Base-by-base conservation (phyloP, 2,329 filamentous ascomycete species). In the Raffaelea deltoideospora region DNA sequence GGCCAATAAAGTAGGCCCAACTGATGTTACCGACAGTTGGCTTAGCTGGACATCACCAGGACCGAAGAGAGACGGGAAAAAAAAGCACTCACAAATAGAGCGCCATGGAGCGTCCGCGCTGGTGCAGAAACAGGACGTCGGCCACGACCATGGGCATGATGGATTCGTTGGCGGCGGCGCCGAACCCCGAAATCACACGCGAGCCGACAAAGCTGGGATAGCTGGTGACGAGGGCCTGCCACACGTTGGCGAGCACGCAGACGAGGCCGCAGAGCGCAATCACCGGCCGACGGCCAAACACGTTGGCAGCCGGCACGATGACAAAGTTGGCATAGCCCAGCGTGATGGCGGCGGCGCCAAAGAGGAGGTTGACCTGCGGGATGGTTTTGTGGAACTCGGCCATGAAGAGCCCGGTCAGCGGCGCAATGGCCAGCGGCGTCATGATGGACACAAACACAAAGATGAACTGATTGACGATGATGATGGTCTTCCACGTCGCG, bases 151-250 rank as follows among this genome's bases (percentile, higher is more conserved):
- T 64, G 1, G 72, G 72, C 53, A 73, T 70, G 3, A 71, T 63
- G 0, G 69, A 76, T 54, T 79, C 72, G 3, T 67, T 65, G 8
- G 72, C 70, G 1, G 72, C 72, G 34, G 71, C 70, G 8, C 68
- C 73, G 31, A 78, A 60, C 0, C 73, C 73, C 46, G 75, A 75
- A 8, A 78, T 56, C 43, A 72, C 58, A 38, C 60, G 75, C 34
- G 65, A 72, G 9, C 70, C 75, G 69, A 79, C 75, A 48, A 78
- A 78, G 37, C 65, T 69, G 33, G 58, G 56, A 47, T 79, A 78
- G 0, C 60, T 61, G 11, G 56, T 64, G 6, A 73, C 71, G 36
- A 56, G 57, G 0, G 72, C 73, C 43, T 70, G 61, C 63, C 61
- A 67, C 10, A 67, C 55, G 31, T 58, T 64, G 34, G 53, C 55